Base-by-base conservation (phyloP, 1,284 basidiomycete genomes). In the Ustilago xerochloae region DNA sequence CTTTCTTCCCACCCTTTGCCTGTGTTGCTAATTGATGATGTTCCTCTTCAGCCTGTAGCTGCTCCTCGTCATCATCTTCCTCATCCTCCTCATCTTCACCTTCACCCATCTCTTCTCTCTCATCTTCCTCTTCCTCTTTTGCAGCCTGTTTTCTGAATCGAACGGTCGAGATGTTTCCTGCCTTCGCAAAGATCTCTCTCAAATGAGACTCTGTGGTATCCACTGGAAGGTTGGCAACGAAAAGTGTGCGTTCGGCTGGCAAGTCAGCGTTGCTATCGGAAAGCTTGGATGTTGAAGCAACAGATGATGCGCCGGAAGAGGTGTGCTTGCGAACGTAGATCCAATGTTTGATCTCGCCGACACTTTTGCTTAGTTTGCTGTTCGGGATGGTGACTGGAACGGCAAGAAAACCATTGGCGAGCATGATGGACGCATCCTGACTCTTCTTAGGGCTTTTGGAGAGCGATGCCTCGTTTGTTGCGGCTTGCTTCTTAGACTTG, bases 181-280 rank as follows among this genome's bases (percentile, higher is more conserved):
- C 79, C 22, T 71, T 74, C 4, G 58, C 51, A 47, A 84, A 83
- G 28, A 82, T 56, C 33, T 65, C 58, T 13, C 78, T 56, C 22
- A 84, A 43, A 45, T 72, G 68, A 12, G 47, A 51, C 10, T 78
- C 76, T 20, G 79, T 79, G 4, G 78, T 63, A 62, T 84, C 81
- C 26, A 55, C 38, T 10, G 81, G 81, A 41, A 84, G 33, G 49
- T 84, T 84, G 8, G 78, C 81, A 13, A 82, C 33, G 36, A 84
- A 84, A 20, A 84, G 56, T 24, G 82, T 84, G 8, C 82, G 56
- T 4, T 35, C 79, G 68, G 38, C 41, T 22, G 48, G 79, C 73
- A 57, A 18, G 4, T 47, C 50, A 7, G 30, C 53, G 12, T 30
- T 20, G 8, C 7, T 48, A 10, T 52, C 61, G 6, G 30, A 24